Evolutionary conservation across 148 eudicot genomes (phyloP).

Genomic region (Vaccinium macrocarpon): DNA sequence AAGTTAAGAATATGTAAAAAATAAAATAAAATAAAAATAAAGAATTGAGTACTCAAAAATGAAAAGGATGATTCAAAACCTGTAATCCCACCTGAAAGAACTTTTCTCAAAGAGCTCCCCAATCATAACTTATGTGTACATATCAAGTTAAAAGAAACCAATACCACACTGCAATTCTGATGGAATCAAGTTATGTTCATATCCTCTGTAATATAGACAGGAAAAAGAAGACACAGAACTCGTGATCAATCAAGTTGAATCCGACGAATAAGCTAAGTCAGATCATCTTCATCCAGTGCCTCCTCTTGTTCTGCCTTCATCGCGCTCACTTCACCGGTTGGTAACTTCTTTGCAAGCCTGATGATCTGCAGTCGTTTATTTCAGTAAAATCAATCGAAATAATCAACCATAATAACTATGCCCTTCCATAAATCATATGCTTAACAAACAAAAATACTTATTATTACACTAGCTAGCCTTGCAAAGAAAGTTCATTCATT

Average conservation of each 20-base stretch:
- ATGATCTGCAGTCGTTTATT: slow-evolving; percentile 37
- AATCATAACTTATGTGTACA: background rate
- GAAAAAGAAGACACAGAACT: background rate
- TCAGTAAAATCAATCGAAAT: slow-evolving; percentile 1
- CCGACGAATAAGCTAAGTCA: slow-evolving; percentile 38
- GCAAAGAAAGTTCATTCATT: background rate
- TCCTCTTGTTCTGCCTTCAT: slow-evolving; percentile 46
- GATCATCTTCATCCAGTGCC: slow-evolving; percentile 75
- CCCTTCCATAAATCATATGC: no score
- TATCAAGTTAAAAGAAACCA: background rate
- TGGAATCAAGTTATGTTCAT: background rate
- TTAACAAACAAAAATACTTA: no score
- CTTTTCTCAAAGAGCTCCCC: background rate
- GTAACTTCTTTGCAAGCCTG: slow-evolving; percentile 80
- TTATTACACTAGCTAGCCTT: no score
- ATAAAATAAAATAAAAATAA: no score
- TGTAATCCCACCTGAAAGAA: background rate
- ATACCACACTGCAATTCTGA: background rate
- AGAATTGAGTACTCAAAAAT: background rate
- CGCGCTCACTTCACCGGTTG: slow-evolving; percentile 62
- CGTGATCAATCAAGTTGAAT: background rate
- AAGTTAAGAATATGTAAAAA: no score
- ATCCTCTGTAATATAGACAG: background rate
- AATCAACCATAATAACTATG: background rate
- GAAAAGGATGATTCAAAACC: background rate